Percentiles rank a stretch among this genome's conserved stretches.
Evolutionary conservation across 805 yeast species (phyloP).

Genomic region (Candida taoyuanica): DNA sequence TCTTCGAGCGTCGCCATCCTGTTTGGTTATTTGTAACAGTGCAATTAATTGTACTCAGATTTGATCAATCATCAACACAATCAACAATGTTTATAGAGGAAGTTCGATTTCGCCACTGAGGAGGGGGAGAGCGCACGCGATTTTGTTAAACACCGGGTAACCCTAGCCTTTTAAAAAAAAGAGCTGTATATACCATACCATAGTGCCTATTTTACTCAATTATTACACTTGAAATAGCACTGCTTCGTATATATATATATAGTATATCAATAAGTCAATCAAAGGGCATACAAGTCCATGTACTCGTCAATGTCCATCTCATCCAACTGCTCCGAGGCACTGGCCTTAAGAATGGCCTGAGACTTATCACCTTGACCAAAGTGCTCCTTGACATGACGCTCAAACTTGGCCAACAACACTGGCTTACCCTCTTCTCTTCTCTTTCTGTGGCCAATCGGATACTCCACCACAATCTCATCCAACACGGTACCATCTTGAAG

Average conservation of each 20-base stretch:
- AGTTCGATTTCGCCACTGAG: no score
- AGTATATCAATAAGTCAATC: no score
- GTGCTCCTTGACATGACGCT: constrained; percentile 45
- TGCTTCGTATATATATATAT: no score
- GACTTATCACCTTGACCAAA: constrained; percentile 34
- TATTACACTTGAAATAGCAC: no score
- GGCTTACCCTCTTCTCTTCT: constrained; percentile 60
- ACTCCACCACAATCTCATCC: constrained; percentile 49
- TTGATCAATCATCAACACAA: no score
- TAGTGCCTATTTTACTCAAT: no score
- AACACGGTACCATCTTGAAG: constrained; percentile 49
- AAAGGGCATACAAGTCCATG: constrained; percentile 35
- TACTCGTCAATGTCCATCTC: constrained; percentile 45
- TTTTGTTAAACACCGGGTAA: no score
- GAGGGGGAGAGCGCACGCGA: no score
- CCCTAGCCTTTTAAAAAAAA: no score
- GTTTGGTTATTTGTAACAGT: not conserved
- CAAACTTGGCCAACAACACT: constrained; percentile 45
- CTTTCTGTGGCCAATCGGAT: constrained; percentile 54
- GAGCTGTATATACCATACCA: no score
- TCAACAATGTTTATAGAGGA: no score
- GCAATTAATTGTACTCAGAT: not conserved
- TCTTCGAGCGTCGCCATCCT: constrained; percentile 83
- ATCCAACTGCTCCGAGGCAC: constrained; percentile 31
- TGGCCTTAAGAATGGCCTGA: constrained; percentile 34